A percentile compares a stretch with the other conserved stretches of the same genome.
Conservation (phyloP, 148 eudicot genomes). For the Silene conica region DNA sequence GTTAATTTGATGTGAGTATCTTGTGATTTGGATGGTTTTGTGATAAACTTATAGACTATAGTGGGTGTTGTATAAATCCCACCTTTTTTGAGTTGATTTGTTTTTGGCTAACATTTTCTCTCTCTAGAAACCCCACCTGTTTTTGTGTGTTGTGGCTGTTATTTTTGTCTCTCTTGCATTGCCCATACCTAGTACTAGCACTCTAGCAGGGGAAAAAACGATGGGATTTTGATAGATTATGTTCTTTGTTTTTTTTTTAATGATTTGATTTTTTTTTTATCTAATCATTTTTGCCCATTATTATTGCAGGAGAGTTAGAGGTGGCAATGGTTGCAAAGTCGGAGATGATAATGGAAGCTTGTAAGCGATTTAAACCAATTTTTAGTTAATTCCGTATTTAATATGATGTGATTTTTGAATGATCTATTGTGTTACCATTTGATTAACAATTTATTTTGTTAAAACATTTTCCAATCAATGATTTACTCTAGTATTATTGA, state of each 20-base stretch:
- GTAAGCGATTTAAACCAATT: constrained; percentile 40
- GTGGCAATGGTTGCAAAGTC: constrained; percentile 95
- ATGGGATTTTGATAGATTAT: not conserved
- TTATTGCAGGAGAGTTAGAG: constrained; percentile 90
- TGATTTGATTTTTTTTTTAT: constrained; percentile 3
- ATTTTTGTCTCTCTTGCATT: constrained; percentile 13
- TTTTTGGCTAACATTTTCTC: not conserved
- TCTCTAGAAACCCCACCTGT: constrained; percentile 16
- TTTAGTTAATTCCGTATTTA: not conserved
- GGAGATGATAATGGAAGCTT: constrained; percentile 99
- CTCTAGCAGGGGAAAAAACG: not conserved
- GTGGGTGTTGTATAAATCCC: constrained; percentile 14
- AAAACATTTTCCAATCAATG: not conserved
- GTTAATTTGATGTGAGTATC: not conserved
- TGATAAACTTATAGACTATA: constrained; percentile 7
- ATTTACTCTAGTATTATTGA: not conserved
- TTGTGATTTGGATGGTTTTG: constrained; percentile 1
- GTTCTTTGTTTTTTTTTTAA: constrained; percentile 13
- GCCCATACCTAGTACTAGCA: constrained; percentile 11
- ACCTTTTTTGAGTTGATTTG: constrained; percentile 2
- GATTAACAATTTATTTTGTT: not conserved
- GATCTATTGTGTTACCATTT: not conserved
- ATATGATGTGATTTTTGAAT: not conserved
- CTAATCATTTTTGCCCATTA: constrained; percentile 4
- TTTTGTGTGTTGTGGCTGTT: constrained; percentile 11